Conservation (phyloP, 164 flowering plant genomes). For the Stephania japonica region DNA sequence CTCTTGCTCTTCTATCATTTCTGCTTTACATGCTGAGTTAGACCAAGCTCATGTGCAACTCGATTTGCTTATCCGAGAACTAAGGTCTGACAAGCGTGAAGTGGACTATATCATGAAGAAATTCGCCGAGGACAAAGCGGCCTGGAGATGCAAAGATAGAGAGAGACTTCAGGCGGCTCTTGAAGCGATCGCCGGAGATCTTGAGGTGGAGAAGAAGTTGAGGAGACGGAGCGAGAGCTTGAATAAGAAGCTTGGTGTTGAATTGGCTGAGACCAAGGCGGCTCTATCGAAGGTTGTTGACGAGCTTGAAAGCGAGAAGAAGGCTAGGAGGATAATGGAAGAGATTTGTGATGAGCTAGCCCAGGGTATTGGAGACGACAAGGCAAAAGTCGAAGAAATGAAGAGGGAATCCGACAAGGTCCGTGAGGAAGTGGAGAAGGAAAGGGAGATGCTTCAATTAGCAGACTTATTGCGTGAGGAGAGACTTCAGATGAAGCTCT, state of each 20-base stretch:
- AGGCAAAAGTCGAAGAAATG: conserved; percentile 53
- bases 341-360: conserved; percentile 75
- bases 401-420: conserved; percentile 55
- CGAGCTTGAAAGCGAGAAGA: conserved; percentile 74
- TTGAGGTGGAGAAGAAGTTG: conserved; percentile 77
- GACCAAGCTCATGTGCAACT: conserved; percentile 74
- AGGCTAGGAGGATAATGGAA: conserved; percentile 58
- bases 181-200: conserved; percentile 60
- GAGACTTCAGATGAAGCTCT: conserved; percentile 75
- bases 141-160: conserved; percentile 68
- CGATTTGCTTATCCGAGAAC: conserved; percentile 69
- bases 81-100: conserved; percentile 49
- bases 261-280: conserved; percentile 60
- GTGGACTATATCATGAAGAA: conserved; percentile 56
- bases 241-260: conserved; percentile 81
- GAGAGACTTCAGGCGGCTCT: conserved; percentile 59
- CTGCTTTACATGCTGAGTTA: conserved; percentile 84
- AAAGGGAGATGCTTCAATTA: conserved; percentile 80
- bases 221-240: conserved; percentile 72
- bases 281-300: conserved; percentile 47
- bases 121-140: conserved; percentile 77
- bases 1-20: conserved; percentile 70
- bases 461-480: conserved; percentile 80
- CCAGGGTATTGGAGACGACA: conserved; percentile 60
- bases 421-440: conserved; percentile 70